Conservation (phyloP, 2,329 filamentous ascomycete species). For the Alternaria brassicicola region DNA sequence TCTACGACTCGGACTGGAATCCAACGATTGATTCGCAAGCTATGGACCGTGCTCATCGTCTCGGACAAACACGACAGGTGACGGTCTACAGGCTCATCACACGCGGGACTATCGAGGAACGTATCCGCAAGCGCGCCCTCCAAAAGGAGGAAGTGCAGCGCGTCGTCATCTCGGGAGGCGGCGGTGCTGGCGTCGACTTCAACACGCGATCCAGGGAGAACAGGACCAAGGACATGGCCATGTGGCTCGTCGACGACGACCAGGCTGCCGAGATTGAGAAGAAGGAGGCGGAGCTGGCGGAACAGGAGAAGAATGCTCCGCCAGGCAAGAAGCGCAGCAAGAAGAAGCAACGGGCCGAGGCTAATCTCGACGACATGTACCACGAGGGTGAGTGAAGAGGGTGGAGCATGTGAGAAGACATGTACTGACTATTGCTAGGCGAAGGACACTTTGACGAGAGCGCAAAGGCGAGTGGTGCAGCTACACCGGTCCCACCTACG, state of each 20-base stretch:
- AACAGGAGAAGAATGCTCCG: slow-evolving; percentile 61
- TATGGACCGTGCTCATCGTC: slow-evolving; percentile 98
- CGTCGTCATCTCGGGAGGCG: slow-evolving; percentile 90
- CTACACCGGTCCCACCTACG: slow-evolving; percentile 71
- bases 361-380: slow-evolving; percentile 93
- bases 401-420: not conserved
- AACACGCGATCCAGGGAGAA: slow-evolving; percentile 91
- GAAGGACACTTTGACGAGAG: slow-evolving; percentile 96
- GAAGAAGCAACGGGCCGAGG: slow-evolving; percentile 65
- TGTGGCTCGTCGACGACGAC: slow-evolving; percentile 98
- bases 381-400: slow-evolving; percentile 81
- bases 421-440: slow-evolving; percentile 61
- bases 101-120: slow-evolving; percentile 94
- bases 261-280: slow-evolving; percentile 93
- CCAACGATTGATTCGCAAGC: slow-evolving; percentile 98
- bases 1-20: slow-evolving; percentile 99
- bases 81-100: slow-evolving; percentile 98
- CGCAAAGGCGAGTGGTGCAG: slow-evolving; percentile 82
- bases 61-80: slow-evolving; percentile 93
- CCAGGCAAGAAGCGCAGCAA: slow-evolving; percentile 63
- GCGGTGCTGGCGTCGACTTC: slow-evolving; percentile 87
- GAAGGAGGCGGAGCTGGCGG: slow-evolving; percentile 83
- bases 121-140: slow-evolving; percentile 92
- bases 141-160: slow-evolving; percentile 99
- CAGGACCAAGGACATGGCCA: slow-evolving; percentile 94